Evolutionary conservation across 192 early-diverging fungal species (phyloP), one percentile per base, ranked within the genome.

Genomic region (Coemansia sp.): DNA sequence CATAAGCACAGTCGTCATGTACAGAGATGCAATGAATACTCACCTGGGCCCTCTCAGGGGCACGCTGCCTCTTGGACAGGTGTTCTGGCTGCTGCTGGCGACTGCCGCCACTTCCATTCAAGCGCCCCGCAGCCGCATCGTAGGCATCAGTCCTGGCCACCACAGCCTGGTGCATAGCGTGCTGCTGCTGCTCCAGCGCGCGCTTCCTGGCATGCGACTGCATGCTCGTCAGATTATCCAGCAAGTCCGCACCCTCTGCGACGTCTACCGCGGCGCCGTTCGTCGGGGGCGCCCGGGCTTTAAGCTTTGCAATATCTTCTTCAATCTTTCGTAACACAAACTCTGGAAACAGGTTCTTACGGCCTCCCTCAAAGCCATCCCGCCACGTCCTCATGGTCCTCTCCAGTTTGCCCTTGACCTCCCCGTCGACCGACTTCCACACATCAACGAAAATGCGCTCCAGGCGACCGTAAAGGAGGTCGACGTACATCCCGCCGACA

Each of bases 351-450:
- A 71, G 29, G 29, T 77, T 60, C 35, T 34, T 43, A 17, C 41
- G 26, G 24, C 74, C 74, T 37, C 74, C 74, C 17, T 67, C 53
- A 62, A 84, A 90, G 21, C 86, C 81, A 55, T 75, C 70, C 63
- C 86, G 88, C 96, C 96, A 98, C 1, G 95, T 96, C 6, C 68
- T 70, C 33, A 96, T 67, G 3, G 95, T 80, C 33, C 87, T 84
- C 52, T 90, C 84, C 75, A 98, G 88, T 53, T 88, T 83, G 26
- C 75, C 61, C 74, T 81, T 83, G 41, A 91, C 88, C 22, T 72
- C 61, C 12, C 72, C 59, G 58, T 90, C 87, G 5, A 92, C 90
- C 3, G 82, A 72, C 18, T 84, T 74, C 70, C 88, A 98, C 29
- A 93, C 86, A 48, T 86, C 84, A 32, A 88, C 58, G 62, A 95